Conservation (phyloP, 2,329 filamentous ascomycete species). For the Beauveria sp. region DNA sequence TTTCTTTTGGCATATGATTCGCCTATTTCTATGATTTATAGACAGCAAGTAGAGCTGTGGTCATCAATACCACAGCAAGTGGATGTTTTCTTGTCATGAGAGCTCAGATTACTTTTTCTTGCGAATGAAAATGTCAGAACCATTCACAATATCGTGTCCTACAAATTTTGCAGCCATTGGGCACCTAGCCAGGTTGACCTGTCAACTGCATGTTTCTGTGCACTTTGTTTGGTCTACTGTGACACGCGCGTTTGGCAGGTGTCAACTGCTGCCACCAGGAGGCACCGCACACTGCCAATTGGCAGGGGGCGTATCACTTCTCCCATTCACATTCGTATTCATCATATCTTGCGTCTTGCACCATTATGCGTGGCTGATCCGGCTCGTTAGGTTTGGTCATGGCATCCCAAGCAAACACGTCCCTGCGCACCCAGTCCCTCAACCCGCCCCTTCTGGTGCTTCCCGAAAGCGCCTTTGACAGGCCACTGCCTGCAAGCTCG, state of each 20-base stretch:
- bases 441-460: constrained; percentile 3
- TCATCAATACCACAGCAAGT: background rate
- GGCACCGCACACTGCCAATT: background rate
- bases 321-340: background rate
- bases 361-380: constrained; percentile 1
- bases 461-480: background rate
- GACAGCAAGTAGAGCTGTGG: background rate
- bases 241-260: constrained; percentile 10
- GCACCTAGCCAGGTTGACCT: background rate
- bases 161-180: background rate
- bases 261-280: background rate
- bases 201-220: constrained; percentile 9
- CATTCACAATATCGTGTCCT: background rate
- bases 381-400: constrained; percentile 6
- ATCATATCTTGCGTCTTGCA: background rate
- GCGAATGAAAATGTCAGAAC: background rate
- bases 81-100: background rate
- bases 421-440: background rate
- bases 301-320: background rate
- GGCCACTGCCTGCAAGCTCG: constrained; percentile 1
- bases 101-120: background rate
- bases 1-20: constrained; percentile 3
- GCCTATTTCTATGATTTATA: background rate
- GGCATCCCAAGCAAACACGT: constrained; percentile 3
- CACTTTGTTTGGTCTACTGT: background rate